A percentile compares a stretch with the other conserved stretches of the same genome.
Conservation (phyloP, 2,329 filamentous ascomycete species). For the Fusarium musae region DNA sequence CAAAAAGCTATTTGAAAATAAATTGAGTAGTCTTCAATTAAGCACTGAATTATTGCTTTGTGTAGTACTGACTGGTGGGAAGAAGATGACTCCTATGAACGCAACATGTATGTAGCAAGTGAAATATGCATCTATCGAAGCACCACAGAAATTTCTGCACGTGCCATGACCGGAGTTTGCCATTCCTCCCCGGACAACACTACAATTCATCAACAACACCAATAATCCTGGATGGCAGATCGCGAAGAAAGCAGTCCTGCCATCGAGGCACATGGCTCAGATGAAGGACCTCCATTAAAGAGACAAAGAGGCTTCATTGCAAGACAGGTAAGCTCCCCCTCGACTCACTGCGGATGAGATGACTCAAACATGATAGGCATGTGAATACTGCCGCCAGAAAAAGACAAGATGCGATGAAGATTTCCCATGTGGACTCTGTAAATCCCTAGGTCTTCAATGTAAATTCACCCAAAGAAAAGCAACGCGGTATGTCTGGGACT, state of each 20-base stretch:
- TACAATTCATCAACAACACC: background rate
- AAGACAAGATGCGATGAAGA: conserved; percentile 37
- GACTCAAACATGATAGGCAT: conserved; percentile 21
- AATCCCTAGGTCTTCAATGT: conserved; percentile 24
- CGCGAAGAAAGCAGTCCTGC: conserved; percentile 21
- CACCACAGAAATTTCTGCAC: background rate
- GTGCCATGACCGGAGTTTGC: conserved; percentile 17
- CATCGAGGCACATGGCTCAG: conserved; percentile 7
- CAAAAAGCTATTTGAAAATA: too few species aligned
- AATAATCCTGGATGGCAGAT: conserved; percentile 11
- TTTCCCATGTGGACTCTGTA: conserved; percentile 30
- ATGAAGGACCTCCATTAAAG: conserved; percentile 22
- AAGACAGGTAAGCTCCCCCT: conserved; percentile 8
- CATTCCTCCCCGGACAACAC: conserved; percentile 18
- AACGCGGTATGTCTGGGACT: background rate
- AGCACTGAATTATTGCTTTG: too few species aligned
- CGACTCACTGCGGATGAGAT: background rate
- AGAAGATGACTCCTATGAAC: background rate
- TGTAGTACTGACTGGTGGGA: background rate
- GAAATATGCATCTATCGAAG: background rate
- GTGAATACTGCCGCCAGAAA: conserved; percentile 34
- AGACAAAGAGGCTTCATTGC: conserved; percentile 32
- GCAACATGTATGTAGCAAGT: background rate
- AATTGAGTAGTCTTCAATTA: too few species aligned
- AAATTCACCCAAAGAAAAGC: conserved; percentile 25